Base-by-base conservation (phyloP, 768 basidiomycete genomes). In the Tylopilus vinaceipallidus region DNA sequence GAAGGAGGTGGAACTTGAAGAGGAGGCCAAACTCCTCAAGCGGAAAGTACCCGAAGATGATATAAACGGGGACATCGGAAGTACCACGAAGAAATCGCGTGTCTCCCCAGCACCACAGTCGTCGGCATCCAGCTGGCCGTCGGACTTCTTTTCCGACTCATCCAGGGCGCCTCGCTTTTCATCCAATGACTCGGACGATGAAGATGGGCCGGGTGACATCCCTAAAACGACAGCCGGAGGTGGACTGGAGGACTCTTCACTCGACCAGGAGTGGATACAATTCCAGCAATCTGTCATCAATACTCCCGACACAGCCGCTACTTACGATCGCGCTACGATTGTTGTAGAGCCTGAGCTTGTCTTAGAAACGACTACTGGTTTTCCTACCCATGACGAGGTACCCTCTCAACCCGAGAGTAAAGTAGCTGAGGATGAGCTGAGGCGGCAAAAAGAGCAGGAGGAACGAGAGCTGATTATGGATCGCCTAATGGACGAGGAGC, bases 401-500 rank as follows among this genome's bases (percentile, higher is more conserved):
- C 65, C 54, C 19, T 65, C 60, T 3, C 56, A 55, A 16, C 46
- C 55, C 4, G 44, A 26, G 40, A 24, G 33, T 23, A 57, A 33
- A 42, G 35, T 12, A 32, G 56, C 51, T 4, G 76, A 75, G 41
- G 73, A 75, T 44, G 62, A 65, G 44, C n/a, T n/a, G n/a, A 73
- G 79, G 58, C 69, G 67, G 57, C 66, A 71, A 56, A 84, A 75
- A 65, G 83, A 84, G 58, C 74, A 73, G 61, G 88, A 91, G 20
- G 90, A 92, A 46, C 75, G 80, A 42, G 89, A 92, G 57, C 68
- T 91, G 51, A 91, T 92, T 37, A 88, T 92, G 84, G 90, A 91
- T 67, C 77, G 91, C 47, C 67, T 92, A 40, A 50, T 91, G 64
- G 90, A 91, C 26, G 91, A 93, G 70, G 90, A 93, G 65, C 77